These are phyloP conservation scores for Irpex lacteus DNA, from an alignment of 1,284 basidiomycete species.

Conservation along the genomic window DNA sequence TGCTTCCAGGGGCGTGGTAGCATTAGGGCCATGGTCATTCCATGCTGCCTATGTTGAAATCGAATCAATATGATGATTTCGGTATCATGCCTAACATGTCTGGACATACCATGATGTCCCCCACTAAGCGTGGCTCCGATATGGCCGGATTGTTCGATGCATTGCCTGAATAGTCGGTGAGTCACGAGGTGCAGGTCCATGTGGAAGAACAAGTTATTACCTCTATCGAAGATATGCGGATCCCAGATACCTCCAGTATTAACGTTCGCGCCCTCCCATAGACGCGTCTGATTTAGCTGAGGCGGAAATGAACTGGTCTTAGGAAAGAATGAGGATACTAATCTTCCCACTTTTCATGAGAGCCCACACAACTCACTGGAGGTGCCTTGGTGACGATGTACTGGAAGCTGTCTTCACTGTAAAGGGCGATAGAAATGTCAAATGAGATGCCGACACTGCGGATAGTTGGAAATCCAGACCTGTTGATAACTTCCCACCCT, in stretches of 20 bases:
- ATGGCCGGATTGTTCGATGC: constrained; percentile 24
- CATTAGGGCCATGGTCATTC: constrained; percentile 28
- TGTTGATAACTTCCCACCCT: constrained; percentile 28
- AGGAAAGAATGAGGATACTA: background rate
- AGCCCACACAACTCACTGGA: background rate
- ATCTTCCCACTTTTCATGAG: background rate
- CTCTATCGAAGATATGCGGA: constrained; percentile 25
- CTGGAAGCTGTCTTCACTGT: constrained; percentile 29
- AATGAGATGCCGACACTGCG: background rate
- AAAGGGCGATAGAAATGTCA: constrained; percentile 8
- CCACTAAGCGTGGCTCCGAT: constrained; percentile 19
- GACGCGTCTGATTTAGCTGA: constrained; percentile 23
- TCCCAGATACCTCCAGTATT: constrained; percentile 25
- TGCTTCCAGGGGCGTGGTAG: constrained; percentile 23
- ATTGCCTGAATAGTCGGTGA: constrained; percentile 17
- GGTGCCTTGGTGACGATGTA: constrained; percentile 31
- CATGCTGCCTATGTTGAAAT: constrained; percentile 20
- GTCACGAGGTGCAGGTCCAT: background rate
- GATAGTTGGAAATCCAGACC: constrained; percentile 12
- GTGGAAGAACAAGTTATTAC: constrained; percentile 10
- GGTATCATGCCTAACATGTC: background rate
- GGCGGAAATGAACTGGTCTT: constrained; percentile 25
- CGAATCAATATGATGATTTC: background rate
- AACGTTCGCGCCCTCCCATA: constrained; percentile 27
- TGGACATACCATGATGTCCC: constrained; percentile 23